Evolutionary conservation across 352 stramenopile species (phyloP), one percentile per base, ranked within the genome.

Genomic region (Phytophthora hybrid): DNA sequence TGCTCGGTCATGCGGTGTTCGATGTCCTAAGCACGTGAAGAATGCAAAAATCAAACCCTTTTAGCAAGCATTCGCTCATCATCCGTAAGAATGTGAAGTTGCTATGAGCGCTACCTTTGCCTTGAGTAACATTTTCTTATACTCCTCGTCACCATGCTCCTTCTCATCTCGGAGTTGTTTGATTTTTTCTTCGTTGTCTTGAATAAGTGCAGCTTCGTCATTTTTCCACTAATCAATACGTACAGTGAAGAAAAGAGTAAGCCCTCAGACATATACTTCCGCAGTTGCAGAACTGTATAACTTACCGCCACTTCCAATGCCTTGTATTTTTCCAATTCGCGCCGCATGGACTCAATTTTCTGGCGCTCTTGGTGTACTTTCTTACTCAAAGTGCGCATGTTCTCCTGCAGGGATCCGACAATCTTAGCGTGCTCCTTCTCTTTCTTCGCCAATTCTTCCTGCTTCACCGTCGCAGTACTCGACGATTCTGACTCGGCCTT

Each of bases 101-200:
- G 10, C 5, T 39, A 13, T 39, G 34, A 16, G 64, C 19, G 7
- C 26, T 70, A 92, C 85, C 78, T 87, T 93, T 23, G 82, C 64
- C 63, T 94, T 92, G 63, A 84, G 64, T 37, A 79, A 58, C 63
- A 90, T 69, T 60, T 87, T 84, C 0, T 66, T 55, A 32, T 90
- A 88, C 60, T 90, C 82, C 63, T 93, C 87, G 26, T 76, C 80
- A 5, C 75, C 32, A 10, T 85, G 69, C 0, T 64, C 69, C 46
- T 89, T 93, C 57, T 97, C 88, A 16, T 93, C 82, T 51, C 71
- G 76, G n/a, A 95, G 53, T 39, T 89, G 74, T 10, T 82, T 68
- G 4, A 95, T 37, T 41, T 86, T 88, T 60, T 90, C 85, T 32
- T 88, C 83, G 44, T 85, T 78, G 26, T 90, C 80, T 63, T 89